These are phyloP conservation scores for Thielaviopsis punctulata DNA, from an alignment of 2,329 filamentous ascomycete species.

Conservation along the genomic window DNA sequence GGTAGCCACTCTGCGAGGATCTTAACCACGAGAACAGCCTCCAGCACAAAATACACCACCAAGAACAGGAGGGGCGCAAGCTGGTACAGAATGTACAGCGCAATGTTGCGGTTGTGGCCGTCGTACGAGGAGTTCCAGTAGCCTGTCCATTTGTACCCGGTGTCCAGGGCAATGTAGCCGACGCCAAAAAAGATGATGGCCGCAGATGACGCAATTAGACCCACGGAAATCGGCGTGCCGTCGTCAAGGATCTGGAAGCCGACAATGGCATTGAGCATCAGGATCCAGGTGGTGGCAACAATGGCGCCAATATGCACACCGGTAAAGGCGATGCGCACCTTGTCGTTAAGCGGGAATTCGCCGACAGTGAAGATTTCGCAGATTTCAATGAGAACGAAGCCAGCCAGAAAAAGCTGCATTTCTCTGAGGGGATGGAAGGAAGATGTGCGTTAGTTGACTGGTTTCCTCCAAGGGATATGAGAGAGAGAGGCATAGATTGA, in stretches of 20 bases:
- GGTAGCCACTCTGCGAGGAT: slow-evolving; percentile 78
- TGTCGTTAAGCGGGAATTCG: slow-evolving; percentile 58
- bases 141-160: slow-evolving; percentile 68
- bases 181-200: slow-evolving; percentile 67
- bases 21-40: slow-evolving; percentile 65
- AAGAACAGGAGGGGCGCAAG: slow-evolving; percentile 77
- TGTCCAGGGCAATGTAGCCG: slow-evolving; percentile 90
- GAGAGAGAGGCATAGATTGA: not conserved
- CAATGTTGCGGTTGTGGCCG: slow-evolving; percentile 55
- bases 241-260: slow-evolving; percentile 91
- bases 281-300: slow-evolving; percentile 71
- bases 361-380: slow-evolving; percentile 96
- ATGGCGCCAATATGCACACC: slow-evolving; percentile 84
- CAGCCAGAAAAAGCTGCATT: slow-evolving; percentile 84
- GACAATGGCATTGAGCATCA: slow-evolving; percentile 81
- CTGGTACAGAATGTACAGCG: slow-evolving; percentile 87
- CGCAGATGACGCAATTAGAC: slow-evolving; percentile 55
- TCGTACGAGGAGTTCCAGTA: slow-evolving; percentile 49
- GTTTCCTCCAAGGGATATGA: too few relatives aligned
- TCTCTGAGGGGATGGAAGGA: too few relatives aligned
- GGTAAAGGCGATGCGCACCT: slow-evolving; percentile 64
- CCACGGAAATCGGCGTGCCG: slow-evolving; percentile 70
- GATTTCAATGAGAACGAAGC: slow-evolving; percentile 74
- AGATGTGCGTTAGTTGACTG: too few relatives aligned
- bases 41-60: slow-evolving; percentile 72